Base-by-base conservation (phyloP, 1,284 basidiomycete species). In the Austroboletus rostrupii region DNA sequence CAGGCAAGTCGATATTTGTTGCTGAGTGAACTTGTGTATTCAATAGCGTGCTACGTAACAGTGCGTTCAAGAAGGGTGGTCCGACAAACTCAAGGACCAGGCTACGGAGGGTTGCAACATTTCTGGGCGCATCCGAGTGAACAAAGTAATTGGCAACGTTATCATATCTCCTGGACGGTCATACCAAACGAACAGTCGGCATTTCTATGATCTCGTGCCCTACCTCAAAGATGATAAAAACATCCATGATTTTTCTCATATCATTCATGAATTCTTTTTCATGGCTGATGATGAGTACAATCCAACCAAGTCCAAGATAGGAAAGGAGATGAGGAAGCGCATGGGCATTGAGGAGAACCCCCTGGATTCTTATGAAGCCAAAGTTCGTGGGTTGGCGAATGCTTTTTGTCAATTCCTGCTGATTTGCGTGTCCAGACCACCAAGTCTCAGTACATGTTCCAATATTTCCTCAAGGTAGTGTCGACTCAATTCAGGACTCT, bases 391-490 rank as follows among this genome's bases (percentile, higher is more conserved):
- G 37, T 26, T 47, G 13, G 44, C 10, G 48, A 26, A 47, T 39
- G 20, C n/a, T 29, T 40, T 40, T 50, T 47, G 19, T 28, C 37
- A 42, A 37, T 40, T 40, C 35, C 20, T 44, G 14, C 40, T 58
- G 43, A 57, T 20, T 39, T 45, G 33, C 50, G 19, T 38, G 33
- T 42, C 19, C 57, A 87, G 83, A 87, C 86, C 2, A 69, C 64
- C 54, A 81, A 83, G 69, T 72, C 86, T 26, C 78, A 89, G 57
- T 93, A 90, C 66, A 92, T 94, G 92, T 95, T 92, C 79, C 92
- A 93, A 64, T 96, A 98, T 72, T 98, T 97, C 81, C 76, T 98
- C 65, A 99, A 99, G 69, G 94, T 97, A 42, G 94, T 97, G 32
- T 92, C 91, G 8, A 97, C 93, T 2, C 85, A 88, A 63, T 97